Base-by-base conservation (phyloP, 2,329 filamentous ascomycete species). In the Byssothecium circinans region DNA sequence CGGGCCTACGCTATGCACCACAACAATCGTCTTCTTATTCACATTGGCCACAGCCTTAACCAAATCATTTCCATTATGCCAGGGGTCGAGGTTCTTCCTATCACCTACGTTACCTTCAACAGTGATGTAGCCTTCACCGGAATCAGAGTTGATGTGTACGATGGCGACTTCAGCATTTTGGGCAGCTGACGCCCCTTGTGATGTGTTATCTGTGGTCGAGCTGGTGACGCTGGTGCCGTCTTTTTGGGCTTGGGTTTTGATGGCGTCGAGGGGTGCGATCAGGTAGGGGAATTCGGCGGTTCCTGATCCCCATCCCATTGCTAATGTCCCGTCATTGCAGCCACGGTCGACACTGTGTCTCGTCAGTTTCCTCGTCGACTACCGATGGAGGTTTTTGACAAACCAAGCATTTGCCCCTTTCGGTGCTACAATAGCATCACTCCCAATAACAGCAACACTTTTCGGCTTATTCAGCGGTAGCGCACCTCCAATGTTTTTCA, bases 331-430 rank as follows among this genome's bases (percentile, higher is more conserved):
- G 34, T 81, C 78, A 67, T 73, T 76, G 66, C 77, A 85, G 61
- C 69, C 83, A 23, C 88, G 82, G 70, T 95, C 87, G 8, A 64
- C 49, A 41, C 40, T 43, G 18, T 33, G 14, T 11, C 12, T 2
- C 6, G 12, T 49, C 19, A 49, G 46, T 7, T 4, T 18, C 27
- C 23, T 27, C 10, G 8, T 19, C 11, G 15, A 4, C 23, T 15
- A 10, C 17, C 17, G 17, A 22, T 19, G 17, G 6, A 39, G 33
- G 6, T 18, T 14, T 40, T 22, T 12, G 11, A 12, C 23, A 17
- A 43, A 45, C 64, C 91, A 96, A 22, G 87, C 84, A 61, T 96
- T 96, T 20, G 88, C 85, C 1, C 92, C 92, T 18, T 78, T 78
- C 0, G 80, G 77, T 65, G 88, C 92, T 14, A 85, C 78, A 1